Conservation (phyloP, 2,329 filamentous ascomycete species). For the Neopestalotiopsis rosae region DNA sequence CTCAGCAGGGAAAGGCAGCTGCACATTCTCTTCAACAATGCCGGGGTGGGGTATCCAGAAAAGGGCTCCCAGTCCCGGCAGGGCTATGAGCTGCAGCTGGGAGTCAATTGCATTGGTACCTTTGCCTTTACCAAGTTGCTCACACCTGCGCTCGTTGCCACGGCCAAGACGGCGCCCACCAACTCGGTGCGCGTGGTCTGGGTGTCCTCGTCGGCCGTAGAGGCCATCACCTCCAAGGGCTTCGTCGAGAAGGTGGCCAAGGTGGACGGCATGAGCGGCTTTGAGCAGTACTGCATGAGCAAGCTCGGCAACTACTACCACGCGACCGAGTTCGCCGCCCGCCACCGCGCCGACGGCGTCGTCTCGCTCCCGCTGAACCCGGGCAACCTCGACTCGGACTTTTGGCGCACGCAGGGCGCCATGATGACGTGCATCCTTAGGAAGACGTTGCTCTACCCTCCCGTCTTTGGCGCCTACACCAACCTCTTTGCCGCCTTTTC, state of each 20-base stretch:
- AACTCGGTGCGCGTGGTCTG: constrained; percentile 32
- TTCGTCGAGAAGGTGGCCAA: neutral
- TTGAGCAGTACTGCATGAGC: constrained; percentile 34
- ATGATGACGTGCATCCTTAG: constrained; percentile 18
- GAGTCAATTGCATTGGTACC: constrained; percentile 16
- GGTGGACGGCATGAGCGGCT: constrained; percentile 30
- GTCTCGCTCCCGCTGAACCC: constrained; percentile 33
- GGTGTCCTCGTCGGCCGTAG: constrained; percentile 35
- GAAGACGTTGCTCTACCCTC: constrained; percentile 23
- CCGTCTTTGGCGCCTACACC: constrained; percentile 45
- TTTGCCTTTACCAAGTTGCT: constrained; percentile 16
- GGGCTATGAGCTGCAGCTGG: constrained; percentile 14
- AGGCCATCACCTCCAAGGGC: constrained; percentile 21
- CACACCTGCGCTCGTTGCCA: neutral
- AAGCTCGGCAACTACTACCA: constrained; percentile 37
- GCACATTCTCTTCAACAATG: constrained; percentile 26
- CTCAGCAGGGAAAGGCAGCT: constrained; percentile 20
- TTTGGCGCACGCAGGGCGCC: constrained; percentile 28
- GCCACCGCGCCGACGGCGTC: constrained; percentile 28
- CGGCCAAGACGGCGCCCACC: neutral
- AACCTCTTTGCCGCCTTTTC: constrained; percentile 47
- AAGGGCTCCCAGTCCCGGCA: constrained; percentile 12
- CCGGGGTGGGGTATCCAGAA: constrained; percentile 17
- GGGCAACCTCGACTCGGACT: constrained; percentile 33
- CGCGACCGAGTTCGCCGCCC: constrained; percentile 32